Percentiles rank a stretch among this genome's conserved stretches.
phyloP scores from a whole-genome alignment of 768 basidiomycete species.

The Myochromella boudieri region DNA sequence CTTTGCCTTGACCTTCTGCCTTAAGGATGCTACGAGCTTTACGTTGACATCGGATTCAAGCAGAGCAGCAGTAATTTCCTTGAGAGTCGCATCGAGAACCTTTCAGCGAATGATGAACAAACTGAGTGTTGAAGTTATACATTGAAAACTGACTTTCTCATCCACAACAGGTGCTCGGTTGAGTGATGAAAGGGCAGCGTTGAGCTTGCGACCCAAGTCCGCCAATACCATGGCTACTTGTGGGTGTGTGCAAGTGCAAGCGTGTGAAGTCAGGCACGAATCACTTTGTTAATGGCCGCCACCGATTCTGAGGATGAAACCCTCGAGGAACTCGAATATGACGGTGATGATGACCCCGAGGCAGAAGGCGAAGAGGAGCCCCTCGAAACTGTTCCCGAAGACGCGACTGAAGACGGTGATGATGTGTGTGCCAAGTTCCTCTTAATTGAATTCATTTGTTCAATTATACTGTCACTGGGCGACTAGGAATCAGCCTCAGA shows the following conservation, averaged over 20 bases:
- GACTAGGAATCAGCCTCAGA: constrained; percentile 58
- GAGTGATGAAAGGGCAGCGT: constrained; percentile 89
- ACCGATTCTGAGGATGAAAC: constrained; percentile 68
- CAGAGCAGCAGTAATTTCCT: constrained; percentile 92
- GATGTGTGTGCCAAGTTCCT: constrained; percentile 67
- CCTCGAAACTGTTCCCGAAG: constrained; percentile 44
- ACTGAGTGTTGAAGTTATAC: background rate
- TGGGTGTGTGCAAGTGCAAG: constrained; percentile 11
- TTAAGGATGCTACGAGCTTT: constrained; percentile 84
- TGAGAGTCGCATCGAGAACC: constrained; percentile 92
- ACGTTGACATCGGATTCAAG: constrained; percentile 99
- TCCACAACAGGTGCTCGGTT: constrained; percentile 86
- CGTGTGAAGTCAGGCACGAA: constrained; percentile 18
- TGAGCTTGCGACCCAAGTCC: constrained; percentile 92
- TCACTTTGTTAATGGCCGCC: constrained; percentile 37
- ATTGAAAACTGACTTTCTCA: constrained; percentile 65
- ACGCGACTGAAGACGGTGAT: constrained; percentile 64
- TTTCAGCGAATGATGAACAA: constrained; percentile 29
- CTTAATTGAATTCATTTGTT: background rate
- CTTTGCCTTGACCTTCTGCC: constrained; percentile 88
- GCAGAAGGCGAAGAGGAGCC: constrained; percentile 55
- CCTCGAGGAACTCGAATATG: constrained; percentile 60
- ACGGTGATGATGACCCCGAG: constrained; percentile 45
- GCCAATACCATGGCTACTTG: constrained; percentile 86
- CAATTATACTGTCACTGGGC: constrained; percentile 17